Base-by-base conservation (phyloP, 2,329 filamentous ascomycete genomes). In the Plectosphaerella cucumerina region DNA sequence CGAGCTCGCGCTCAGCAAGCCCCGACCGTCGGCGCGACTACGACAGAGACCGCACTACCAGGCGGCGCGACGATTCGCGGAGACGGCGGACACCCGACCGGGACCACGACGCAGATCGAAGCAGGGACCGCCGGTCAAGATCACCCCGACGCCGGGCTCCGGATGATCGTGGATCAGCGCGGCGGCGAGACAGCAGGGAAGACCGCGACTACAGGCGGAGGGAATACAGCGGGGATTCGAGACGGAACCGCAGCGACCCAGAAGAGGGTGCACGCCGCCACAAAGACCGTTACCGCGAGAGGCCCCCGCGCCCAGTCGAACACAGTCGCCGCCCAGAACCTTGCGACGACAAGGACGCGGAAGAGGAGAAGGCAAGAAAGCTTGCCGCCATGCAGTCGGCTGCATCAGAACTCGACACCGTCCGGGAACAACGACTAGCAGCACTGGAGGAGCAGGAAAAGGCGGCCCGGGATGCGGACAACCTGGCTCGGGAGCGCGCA, bases 361-460 rank as follows among this genome's bases (percentile, higher is more conserved):
- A 78, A 18, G 78, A 81, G 20, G 84, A 87, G 55, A 76, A 77
- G n/a, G 82, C 84, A 12, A 77, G 79, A 21, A 89, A 84, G 63
- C 69, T 90, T 17, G 86, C 84, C 15, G 85, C 83, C 9, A 90
- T 91, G 87, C 86, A 89, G 64, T 78, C 79, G 17, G 85, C 84
- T 23, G 87, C 87, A 5, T 77, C 76, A 1, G 81, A 86, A 11
- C 73, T 95, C 45, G 88, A 93, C 59, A 64, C 74, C n/a, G 84
- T 87, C 58, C 84, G 90, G 31, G 81, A 81, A 56, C 77, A 80
- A 53, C 81, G 90, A 21, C 72, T 95, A 10, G 80, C 82, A 0
- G 82, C 82, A 1, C 70, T 92, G 17, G 84, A 82, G 21, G 80
- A 82, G 56, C 76, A 76, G 53, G 90, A 95, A 58, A 77, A 80